Conservation (phyloP, 108 stramenopile species). For the Cyclotella atomus region DNA sequence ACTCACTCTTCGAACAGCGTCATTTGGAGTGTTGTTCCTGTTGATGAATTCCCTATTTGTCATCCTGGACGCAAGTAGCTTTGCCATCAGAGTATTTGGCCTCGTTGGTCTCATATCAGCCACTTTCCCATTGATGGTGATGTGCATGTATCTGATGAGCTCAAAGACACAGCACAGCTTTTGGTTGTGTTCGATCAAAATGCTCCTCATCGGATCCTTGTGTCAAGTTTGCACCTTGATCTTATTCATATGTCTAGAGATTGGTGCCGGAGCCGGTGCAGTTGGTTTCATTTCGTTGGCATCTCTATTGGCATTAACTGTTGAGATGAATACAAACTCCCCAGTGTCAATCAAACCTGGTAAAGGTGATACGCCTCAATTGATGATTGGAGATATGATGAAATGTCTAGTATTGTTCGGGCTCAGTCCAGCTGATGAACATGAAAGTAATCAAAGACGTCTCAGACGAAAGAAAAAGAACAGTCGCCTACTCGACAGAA, state of each 20-base stretch:
- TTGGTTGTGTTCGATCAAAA: background rate
- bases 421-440: background rate
- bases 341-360: background rate
- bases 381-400: background rate
- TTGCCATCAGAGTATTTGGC: slow-evolving; percentile 10
- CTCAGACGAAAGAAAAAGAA: background rate
- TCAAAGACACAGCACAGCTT: slow-evolving; percentile 1
- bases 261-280: slow-evolving; percentile 6
- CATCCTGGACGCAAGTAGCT: background rate
- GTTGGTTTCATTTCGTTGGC: background rate
- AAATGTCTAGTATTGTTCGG: background rate
- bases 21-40: background rate
- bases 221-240: slow-evolving; percentile 1
- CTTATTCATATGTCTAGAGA: background rate
- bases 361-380: background rate
- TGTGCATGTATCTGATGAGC: background rate
- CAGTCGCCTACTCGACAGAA: background rate
- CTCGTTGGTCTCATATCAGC: slow-evolving; percentile 2
- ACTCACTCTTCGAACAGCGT: background rate
- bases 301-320: background rate
- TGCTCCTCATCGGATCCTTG: slow-evolving; percentile 3
- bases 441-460: background rate
- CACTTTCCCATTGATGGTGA: slow-evolving; percentile 2
- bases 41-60: slow-evolving; percentile 11
- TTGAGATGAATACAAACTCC: slow-evolving; percentile 13